Base-by-base conservation (phyloP, 495 filamentous ascomycete genomes). In the Tuber calosporum region DNA sequence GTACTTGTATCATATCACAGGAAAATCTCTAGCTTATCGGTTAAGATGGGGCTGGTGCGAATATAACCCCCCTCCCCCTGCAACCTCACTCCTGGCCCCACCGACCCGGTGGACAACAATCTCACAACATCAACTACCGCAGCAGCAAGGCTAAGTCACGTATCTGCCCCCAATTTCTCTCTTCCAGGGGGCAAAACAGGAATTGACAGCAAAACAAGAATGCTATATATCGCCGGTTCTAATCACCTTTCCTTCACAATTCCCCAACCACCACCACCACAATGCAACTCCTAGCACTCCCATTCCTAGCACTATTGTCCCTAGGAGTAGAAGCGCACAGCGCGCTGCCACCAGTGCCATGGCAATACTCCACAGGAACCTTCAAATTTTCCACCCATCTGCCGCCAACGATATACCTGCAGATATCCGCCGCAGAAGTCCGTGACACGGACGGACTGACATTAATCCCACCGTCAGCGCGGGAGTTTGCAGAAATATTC, bases 401-500 rank as follows among this genome's bases (percentile, higher is more conserved):
- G 6, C 42, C 68, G 20, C 72, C 53, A 30, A 73, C 38, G 13
- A 72, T 79, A 66, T 80, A 76, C 13, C 66, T 79, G 37, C 69
- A 72, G n/a, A 15, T 66, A 4, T 67, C 67, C 8, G 70, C 70
- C 9, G 62, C 77, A 30, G 40, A 41, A 2, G 43, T 58, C 17
- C 75, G 76, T 41, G 84, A 85, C 42, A 79, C 79, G 0, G 79
- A 83, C 74, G 86, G 86, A 3, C 75, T 87, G 26, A 88, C 86
- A 0, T 80, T 88, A 19, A 87, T 87, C n/a, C 87, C 87, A 9
- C 86, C 87, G 0, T 83, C 85, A 0, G 83, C 83, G 1, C 75
- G 75, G 36, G 84, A 86, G 7, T 88, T 88, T 48, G 86, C 86
- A 8, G 72, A 81, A 34, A 84, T 82, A 0, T 87, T 88, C 67